A percentile compares a stretch with the other conserved stretches of the same genome.
These are phyloP conservation scores for Celoporthe dispersa DNA, from an alignment of 2,329 filamentous ascomycete genomes.

Conservation along the genomic window DNA sequence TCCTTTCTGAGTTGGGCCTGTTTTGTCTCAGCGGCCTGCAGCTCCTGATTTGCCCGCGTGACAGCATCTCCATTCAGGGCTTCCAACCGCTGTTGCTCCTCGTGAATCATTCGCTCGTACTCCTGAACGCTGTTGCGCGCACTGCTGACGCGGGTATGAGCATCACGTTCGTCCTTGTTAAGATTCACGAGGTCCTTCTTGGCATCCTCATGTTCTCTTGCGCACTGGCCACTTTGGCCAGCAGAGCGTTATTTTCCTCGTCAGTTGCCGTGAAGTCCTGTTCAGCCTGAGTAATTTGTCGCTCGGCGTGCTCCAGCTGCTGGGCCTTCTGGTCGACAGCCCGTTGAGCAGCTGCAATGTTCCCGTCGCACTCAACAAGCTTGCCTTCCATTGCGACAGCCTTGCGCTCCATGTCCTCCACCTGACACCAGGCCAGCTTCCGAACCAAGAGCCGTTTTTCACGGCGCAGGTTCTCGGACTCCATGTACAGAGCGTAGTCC, in stretches of 20 bases:
- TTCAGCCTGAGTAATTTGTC: slow-evolving; percentile 49
- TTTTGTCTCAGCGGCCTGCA: slow-evolving; percentile 60
- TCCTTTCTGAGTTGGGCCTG: slow-evolving; percentile 48
- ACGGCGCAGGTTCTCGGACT: slow-evolving; percentile 67
- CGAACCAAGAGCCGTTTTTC: slow-evolving; percentile 62
- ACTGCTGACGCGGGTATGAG: slow-evolving; percentile 60
- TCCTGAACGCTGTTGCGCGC: slow-evolving; percentile 53
- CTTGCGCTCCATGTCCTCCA: slow-evolving; percentile 72
- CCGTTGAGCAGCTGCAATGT: slow-evolving; percentile 48
- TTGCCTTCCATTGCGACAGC: slow-evolving; percentile 45
- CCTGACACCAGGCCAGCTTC: slow-evolving; percentile 86
- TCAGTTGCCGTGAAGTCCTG: slow-evolving; percentile 52
- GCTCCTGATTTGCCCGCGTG: slow-evolving; percentile 61
- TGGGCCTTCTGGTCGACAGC: slow-evolving; percentile 51
- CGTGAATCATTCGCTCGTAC: slow-evolving; percentile 52
- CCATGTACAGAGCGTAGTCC: slow-evolving; percentile 67
- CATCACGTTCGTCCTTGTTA: slow-evolving; percentile 68
- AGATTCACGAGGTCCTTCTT: slow-evolving; percentile 60
- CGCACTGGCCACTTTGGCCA: slow-evolving; percentile 51
- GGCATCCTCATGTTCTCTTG: slow-evolving; percentile 57
- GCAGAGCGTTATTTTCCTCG: slow-evolving; percentile 49
- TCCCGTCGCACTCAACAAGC: slow-evolving; percentile 44
- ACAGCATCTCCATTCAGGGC: slow-evolving; percentile 73
- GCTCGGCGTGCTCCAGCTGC: slow-evolving; percentile 44
- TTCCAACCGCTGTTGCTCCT: slow-evolving; percentile 65